A percentile compares a stretch with the other conserved stretches of the same genome.
Conservation (phyloP, 768 basidiomycete genomes). For the Udeniomyces megalosporus region DNA sequence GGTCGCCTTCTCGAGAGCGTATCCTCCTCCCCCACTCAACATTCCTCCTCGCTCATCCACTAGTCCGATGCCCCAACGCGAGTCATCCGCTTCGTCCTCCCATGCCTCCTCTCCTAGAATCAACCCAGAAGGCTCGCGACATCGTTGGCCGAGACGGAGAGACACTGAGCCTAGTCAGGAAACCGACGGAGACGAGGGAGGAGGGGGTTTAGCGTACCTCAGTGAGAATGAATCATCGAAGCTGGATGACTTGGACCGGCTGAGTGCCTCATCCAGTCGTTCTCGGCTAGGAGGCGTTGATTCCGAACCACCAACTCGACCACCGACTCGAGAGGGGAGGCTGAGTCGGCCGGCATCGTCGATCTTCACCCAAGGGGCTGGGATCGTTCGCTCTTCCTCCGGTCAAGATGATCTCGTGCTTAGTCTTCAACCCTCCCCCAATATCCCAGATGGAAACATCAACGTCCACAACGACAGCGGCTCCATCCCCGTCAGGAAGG, state of each 20-base stretch:
- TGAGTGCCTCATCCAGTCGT: too few relatives aligned
- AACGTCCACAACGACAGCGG: neutral
- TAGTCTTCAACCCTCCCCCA: too few relatives aligned
- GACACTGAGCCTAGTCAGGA: neutral
- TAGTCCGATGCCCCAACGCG: neutral
- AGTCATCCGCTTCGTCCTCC: neutral
- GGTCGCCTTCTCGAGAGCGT: neutral
- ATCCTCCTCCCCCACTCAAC: neutral
- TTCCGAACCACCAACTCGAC: neutral
- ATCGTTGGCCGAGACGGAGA: neutral
- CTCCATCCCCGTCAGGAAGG: neutral
- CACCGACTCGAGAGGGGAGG: neutral
- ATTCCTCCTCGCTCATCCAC: constrained; percentile 9
- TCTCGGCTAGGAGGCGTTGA: neutral
- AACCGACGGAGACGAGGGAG: neutral
- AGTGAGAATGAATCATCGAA: neutral
- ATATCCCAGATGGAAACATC: neutral
- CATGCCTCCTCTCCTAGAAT: neutral
- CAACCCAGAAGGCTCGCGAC: too few relatives aligned
- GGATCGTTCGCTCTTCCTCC: too few relatives aligned
- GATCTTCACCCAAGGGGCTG: too few relatives aligned
- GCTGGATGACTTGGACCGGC: neutral
- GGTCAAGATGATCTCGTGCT: too few relatives aligned
- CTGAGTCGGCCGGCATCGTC: too few relatives aligned
- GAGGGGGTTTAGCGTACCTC: neutral